Evolutionary conservation across 495 filamentous ascomycete species (phyloP), one percentile per base, ranked within the genome.

Genomic region (Lasiosphaeria ovina): DNA sequence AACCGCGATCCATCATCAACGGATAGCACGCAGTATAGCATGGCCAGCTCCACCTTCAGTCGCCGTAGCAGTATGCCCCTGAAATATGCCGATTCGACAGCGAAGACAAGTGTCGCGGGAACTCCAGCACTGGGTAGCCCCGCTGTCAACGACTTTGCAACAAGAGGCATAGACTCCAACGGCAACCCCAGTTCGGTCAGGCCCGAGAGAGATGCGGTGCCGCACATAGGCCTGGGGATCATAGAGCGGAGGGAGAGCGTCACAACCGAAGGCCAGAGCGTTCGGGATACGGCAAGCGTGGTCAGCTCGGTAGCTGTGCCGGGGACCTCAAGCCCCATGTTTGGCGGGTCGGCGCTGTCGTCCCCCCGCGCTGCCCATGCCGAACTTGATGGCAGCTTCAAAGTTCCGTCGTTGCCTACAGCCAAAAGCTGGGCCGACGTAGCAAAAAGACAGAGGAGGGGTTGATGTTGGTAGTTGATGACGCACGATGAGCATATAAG

Each of bases 381-480:
- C 0, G 35, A 51, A 11, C 33, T 62, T 8, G 66, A 66, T 4
- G 48, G 44, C 1, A 36, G 14, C n/a, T 35, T 64, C 6, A 61
- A 50, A 36, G 50, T 69, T 14, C 72, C 72, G 35, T 35, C 64
- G 3, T 34, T 74, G 48, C 72, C 70, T 8, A 74, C 70, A 35
- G 68, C 61, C 2, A 57, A 66, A 54, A 74, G 72, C 40, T 74
- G 72, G 72, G 72, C 72, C 8, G 72, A 71, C 54, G 68, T 74
- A 4, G 70, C 68, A 9, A 54, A 35, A 33, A 62, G 60, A 54
- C 44, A 47, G 44, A 47, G 12, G 44, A 47, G 5, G 44, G 12
- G 24, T 24, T 24, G 24, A 24, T n/a, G n/a, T n/a, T n/a, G n/a
- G n/a, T n/a, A n/a, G n/a, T n/a, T n/a, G n/a, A n/a, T n/a, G n/a